These are phyloP conservation scores for Metschnikowia lunata DNA, from an alignment of 805 yeast genomes.

Conservation along the genomic window DNA sequence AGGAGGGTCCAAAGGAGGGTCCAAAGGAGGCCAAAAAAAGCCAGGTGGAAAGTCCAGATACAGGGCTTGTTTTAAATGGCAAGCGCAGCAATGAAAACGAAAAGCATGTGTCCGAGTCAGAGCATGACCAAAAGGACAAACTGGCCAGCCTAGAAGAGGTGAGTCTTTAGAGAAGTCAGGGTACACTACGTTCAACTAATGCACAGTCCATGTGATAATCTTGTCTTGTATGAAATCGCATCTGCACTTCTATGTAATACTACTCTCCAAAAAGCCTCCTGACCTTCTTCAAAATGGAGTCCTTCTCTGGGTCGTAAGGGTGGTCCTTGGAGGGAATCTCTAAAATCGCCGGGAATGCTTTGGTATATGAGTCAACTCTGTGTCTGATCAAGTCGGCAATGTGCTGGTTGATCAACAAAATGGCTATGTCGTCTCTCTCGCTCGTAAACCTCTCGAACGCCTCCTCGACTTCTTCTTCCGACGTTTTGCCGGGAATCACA, in stretches of 20 bases:
- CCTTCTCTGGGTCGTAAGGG: slow-evolving; percentile 98
- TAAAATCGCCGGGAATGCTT: slow-evolving; percentile 92
- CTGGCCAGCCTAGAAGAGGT: background rate
- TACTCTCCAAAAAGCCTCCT: slow-evolving; percentile 93
- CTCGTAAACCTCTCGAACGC: slow-evolving; percentile 74
- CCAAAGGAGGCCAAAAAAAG: too few species aligned
- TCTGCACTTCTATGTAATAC: background rate
- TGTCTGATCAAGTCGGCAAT: slow-evolving; percentile 85
- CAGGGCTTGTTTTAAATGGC: too few species aligned
- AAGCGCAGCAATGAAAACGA: too few species aligned
- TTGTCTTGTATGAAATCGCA: background rate
- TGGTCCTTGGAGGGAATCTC: slow-evolving; percentile 98
- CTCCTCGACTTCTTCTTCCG: slow-evolving; percentile 67
- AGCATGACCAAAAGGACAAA: background rate
- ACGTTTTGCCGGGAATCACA: slow-evolving; percentile 69
- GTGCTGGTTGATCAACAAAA: slow-evolving; percentile 88
- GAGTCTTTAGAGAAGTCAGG: background rate
- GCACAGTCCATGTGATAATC: too few species aligned
- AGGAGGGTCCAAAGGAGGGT: too few species aligned
- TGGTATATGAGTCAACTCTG: slow-evolving; percentile 75
- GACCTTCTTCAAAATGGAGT: slow-evolving; percentile 88
- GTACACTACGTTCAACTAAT: too few species aligned
- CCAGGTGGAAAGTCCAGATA: too few species aligned
- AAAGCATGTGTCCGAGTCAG: too few species aligned
- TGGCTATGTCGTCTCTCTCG: slow-evolving; percentile 83